Percentiles rank a stretch among this genome's conserved stretches.
Evolutionary conservation across 2,329 filamentous ascomycete genomes (phyloP).

Genomic region (Pseudogymnoascus sp.): DNA sequence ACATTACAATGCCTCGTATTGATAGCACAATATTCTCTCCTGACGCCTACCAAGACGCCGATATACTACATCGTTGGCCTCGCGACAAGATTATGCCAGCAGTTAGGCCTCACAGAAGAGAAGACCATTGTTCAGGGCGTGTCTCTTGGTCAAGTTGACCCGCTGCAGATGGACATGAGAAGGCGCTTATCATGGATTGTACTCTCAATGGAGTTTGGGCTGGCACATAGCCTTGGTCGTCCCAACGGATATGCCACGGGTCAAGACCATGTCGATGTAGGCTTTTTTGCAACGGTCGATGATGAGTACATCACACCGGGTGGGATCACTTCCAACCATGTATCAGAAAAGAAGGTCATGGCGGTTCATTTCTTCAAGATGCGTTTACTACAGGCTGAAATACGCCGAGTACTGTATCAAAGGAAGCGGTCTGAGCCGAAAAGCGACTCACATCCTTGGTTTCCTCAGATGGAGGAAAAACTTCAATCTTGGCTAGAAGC

Average conservation of each 20-base stretch:
- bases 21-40: conserved; percentile 82
- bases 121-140: conserved; percentile 66
- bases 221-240: conserved; percentile 81
- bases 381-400: conserved; percentile 80
- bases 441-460: conserved; percentile 82
- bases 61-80: conserved; percentile 91
- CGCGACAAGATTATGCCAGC: conserved; percentile 80
- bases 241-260: conserved; percentile 78
- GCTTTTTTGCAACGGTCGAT: conserved; percentile 74
- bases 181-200: conserved; percentile 84
- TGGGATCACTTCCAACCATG: conserved; percentile 65
- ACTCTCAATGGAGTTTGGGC: conserved; percentile 78
- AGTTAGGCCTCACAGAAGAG: conserved; percentile 81
- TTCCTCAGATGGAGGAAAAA: conserved; percentile 69
- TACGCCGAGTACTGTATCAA: conserved; percentile 78
- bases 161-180: conserved; percentile 80
- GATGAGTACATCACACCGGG: conserved; percentile 75
- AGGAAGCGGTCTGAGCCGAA: conserved; percentile 71
- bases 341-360: conserved; percentile 76
- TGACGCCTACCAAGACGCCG: conserved; percentile 86
- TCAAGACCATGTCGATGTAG: conserved; percentile 76
- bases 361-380: conserved; percentile 93
- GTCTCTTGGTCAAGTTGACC: conserved; percentile 53
- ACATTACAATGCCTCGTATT: conserved; percentile 85
- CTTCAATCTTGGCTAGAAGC: conserved; percentile 73